phyloP scores from a whole-genome alignment of 768 basidiomycete species.

The Agaricus sinodeliciosus region DNA sequence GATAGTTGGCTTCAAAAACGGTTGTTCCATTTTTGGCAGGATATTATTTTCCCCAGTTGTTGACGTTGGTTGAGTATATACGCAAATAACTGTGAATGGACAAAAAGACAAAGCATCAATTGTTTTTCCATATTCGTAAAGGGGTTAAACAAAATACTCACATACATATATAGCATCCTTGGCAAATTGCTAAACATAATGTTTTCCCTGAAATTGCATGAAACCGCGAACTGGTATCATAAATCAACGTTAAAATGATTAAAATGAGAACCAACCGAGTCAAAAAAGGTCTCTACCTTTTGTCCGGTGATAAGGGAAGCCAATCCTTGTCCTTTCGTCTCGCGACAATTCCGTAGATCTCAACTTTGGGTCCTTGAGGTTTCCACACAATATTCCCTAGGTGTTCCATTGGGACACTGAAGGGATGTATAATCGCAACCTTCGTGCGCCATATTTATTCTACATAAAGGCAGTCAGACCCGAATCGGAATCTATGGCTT shows the following conservation, averaged over 20 bases:
- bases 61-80: too few relatives aligned
- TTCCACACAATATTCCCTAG: slow-evolving; percentile 36
- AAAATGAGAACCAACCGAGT: background rate
- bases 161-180: too few relatives aligned
- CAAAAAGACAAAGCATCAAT: too few relatives aligned
- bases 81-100: too few relatives aligned
- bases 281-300: slow-evolving; percentile 7
- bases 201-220: background rate
- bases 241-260: background rate
- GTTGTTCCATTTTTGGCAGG: too few relatives aligned
- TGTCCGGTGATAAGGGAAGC: slow-evolving; percentile 21
- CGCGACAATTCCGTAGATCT: slow-evolving; percentile 26
- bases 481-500: slow-evolving; percentile 32
- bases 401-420: slow-evolving; percentile 29
- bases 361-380: slow-evolving; percentile 20
- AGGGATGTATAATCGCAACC: slow-evolving; percentile 29
- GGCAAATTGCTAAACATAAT: too few relatives aligned
- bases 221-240: background rate
- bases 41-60: too few relatives aligned
- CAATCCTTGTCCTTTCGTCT: slow-evolving; percentile 32
- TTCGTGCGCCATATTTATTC: slow-evolving; percentile 25
- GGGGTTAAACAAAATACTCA: too few relatives aligned
- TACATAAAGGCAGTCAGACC: slow-evolving; percentile 34
- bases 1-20: too few relatives aligned
- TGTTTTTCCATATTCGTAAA: too few relatives aligned